Percentiles rank a stretch among this genome's conserved stretches.
Conservation (phyloP, 2,329 filamentous ascomycete species). For the Sporothrix humicola region DNA sequence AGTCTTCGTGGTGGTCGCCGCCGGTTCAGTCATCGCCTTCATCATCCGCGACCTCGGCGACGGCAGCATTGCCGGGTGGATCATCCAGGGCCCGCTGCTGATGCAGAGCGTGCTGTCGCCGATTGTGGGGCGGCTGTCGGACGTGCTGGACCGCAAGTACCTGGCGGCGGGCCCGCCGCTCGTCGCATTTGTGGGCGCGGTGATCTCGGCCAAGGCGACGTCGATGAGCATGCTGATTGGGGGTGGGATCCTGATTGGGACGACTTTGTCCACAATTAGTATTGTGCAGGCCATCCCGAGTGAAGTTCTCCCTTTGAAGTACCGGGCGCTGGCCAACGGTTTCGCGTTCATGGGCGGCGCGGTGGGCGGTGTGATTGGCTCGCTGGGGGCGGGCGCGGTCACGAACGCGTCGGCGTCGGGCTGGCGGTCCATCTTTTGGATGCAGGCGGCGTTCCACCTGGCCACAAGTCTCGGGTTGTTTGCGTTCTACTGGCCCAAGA, state of each 20-base stretch:
- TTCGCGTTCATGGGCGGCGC: conserved; percentile 58
- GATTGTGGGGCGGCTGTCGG: conserved; percentile 61
- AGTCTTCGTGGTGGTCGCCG: conserved; percentile 61
- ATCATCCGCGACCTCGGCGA: conserved; percentile 60
- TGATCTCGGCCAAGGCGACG: conserved; percentile 60
- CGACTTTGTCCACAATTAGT: conserved; percentile 59
- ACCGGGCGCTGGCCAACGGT: conserved; percentile 61
- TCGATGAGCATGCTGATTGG: conserved; percentile 63
- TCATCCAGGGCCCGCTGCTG: conserved; percentile 62
- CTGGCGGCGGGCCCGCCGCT: conserved; percentile 58
- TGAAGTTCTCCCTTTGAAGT: conserved; percentile 63
- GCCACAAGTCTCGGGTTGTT: conserved; percentile 55
- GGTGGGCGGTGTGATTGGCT: conserved; percentile 56
- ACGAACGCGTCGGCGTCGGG: conserved; percentile 54
- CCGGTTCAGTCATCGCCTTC: conserved; percentile 62
- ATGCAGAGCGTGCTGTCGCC: conserved; percentile 64
- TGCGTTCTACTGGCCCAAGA: conserved; percentile 54
- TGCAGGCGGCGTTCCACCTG: conserved; percentile 60
- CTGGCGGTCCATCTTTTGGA: conserved; percentile 65
- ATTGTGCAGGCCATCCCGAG: conserved; percentile 62
- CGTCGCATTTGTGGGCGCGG: conserved; percentile 59
- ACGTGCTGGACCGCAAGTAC: conserved; percentile 61
- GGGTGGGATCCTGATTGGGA: conserved; percentile 62
- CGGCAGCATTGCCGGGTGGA: conserved; percentile 58
- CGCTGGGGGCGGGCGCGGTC: conserved; percentile 57